These are phyloP conservation scores for Fusarium neocosmosporiellum DNA, from an alignment of 2,329 filamentous ascomycete genomes.

Conservation along the genomic window DNA sequence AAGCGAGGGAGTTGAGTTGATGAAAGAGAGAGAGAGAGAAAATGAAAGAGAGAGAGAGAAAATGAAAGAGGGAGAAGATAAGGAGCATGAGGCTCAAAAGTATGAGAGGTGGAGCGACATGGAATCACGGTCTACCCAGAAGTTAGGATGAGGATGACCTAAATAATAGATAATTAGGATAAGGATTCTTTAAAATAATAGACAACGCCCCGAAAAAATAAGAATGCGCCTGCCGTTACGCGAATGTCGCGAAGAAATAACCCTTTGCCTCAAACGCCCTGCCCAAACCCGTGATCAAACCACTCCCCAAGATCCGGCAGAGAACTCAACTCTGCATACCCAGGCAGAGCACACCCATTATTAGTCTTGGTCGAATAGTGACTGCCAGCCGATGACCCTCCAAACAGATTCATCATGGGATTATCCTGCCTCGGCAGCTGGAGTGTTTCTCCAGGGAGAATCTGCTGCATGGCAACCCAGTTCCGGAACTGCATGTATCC, in stretches of 20 bases:
- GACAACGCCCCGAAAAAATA: neutral
- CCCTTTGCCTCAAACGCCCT: neutral
- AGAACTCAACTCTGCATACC: constrained; percentile 15
- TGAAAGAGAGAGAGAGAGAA: neutral
- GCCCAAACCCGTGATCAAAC: constrained; percentile 19
- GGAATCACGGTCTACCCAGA: neutral
- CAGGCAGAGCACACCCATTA: constrained; percentile 1
- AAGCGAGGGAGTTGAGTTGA: neutral
- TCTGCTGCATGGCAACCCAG: constrained; percentile 36
- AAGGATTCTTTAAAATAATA: neutral
- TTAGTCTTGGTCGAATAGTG: neutral
- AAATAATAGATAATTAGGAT: neutral
- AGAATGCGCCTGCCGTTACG: neutral
- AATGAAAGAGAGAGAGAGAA: neutral
- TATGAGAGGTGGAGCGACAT: neutral
- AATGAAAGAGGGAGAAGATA: neutral
- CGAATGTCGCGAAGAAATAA: too few relatives aligned
- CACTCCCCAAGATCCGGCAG: constrained; percentile 23
- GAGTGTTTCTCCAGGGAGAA: constrained; percentile 23
- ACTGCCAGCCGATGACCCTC: neutral
- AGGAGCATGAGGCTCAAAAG: neutral
- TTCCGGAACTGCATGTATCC: constrained; percentile 37
- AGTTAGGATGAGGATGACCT: neutral
- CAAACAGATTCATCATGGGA: neutral
- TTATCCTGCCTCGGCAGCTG: constrained; percentile 14